A percentile compares a stretch with the other conserved stretches of the same genome.
phyloP scores from a whole-genome alignment of 129 eudicot genomes.

The Rutidosis leptorrhynchoides region DNA sequence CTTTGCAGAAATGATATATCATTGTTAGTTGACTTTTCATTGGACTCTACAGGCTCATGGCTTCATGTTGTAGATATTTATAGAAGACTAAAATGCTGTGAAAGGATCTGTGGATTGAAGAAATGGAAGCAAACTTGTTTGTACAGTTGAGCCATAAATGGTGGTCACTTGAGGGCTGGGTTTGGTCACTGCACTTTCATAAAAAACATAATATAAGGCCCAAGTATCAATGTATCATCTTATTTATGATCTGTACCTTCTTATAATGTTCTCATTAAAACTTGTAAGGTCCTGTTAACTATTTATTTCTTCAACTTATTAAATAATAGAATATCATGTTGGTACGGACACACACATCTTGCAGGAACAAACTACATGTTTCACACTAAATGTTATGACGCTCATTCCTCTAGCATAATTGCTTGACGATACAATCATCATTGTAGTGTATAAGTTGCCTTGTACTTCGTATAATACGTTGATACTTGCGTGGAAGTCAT shows the following conservation, averaged over 20 bases:
- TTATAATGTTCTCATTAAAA: conserved; percentile 20
- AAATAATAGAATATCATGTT: neutral
- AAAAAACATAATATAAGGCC: conserved; percentile 20
- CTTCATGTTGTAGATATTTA: conserved; percentile 34
- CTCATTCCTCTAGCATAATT: neutral
- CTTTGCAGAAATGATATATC: neutral
- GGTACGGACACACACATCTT: neutral
- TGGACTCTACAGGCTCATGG: conserved; percentile 18
- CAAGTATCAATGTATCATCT: conserved; percentile 21
- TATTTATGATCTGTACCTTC: neutral
- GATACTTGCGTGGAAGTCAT: no score
- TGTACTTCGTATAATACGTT: no score
- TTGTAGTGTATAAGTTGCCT: neutral
- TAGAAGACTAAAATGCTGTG: conserved; percentile 11
- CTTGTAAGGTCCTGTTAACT: conserved; percentile 8
- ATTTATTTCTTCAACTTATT: neutral
- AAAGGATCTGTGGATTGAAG: conserved; percentile 20
- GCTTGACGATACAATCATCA: neutral
- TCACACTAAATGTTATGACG: neutral
- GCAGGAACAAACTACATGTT: neutral
- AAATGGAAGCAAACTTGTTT: conserved; percentile 25
- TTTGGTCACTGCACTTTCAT: conserved; percentile 11
- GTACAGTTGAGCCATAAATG: conserved; percentile 32
- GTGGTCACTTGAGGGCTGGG: conserved; percentile 9
- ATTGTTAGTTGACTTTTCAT: conserved; percentile 12